A percentile compares a stretch with the other conserved stretches of the same genome.
phyloP scores from a whole-genome alignment of 495 filamentous ascomycete genomes.

The Chaetomium cochliodes region DNA sequence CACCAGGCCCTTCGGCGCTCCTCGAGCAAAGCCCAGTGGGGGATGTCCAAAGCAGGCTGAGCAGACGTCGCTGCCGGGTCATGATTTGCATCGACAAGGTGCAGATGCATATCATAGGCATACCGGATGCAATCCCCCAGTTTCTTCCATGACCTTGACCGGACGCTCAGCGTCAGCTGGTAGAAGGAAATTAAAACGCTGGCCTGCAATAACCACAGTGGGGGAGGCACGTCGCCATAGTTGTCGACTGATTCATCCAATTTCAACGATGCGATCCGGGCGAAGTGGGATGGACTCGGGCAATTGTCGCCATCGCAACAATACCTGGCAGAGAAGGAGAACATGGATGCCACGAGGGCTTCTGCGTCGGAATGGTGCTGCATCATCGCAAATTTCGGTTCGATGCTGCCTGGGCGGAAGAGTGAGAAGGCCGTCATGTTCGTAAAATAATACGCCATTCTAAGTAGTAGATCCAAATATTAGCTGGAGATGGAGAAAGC shows the following conservation, averaged over 20 bases:
- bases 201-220: conserved; percentile 2
- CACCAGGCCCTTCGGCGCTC: conserved; percentile 8
- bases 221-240: conserved; percentile 9
- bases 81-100: conserved; percentile 1
- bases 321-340: conserved; percentile 1
- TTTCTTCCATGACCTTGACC: conserved; percentile 8
- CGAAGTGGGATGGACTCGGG: conserved; percentile 1
- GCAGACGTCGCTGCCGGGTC: background rate
- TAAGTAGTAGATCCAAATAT: background rate
- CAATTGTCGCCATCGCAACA: background rate
- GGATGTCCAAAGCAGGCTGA: background rate
- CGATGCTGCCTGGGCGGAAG: conserved; percentile 6
- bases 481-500: background rate
- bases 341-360: conserved; percentile 5
- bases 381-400: conserved; percentile 4
- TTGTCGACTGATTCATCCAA: conserved; percentile 5
- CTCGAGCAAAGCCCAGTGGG: background rate
- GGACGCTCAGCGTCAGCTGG: conserved; percentile 1
- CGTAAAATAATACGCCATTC: conserved; percentile 7
- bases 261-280: background rate
- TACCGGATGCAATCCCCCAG: conserved; percentile 8
- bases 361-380: conserved; percentile 7
- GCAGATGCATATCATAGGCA: conserved; percentile 1
- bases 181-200: conserved; percentile 5
- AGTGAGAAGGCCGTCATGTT: conserved; percentile 8